These are phyloP conservation scores for Arxiozyma slooffiae DNA, from an alignment of 1,139 yeast species.

Conservation along the genomic window DNA sequence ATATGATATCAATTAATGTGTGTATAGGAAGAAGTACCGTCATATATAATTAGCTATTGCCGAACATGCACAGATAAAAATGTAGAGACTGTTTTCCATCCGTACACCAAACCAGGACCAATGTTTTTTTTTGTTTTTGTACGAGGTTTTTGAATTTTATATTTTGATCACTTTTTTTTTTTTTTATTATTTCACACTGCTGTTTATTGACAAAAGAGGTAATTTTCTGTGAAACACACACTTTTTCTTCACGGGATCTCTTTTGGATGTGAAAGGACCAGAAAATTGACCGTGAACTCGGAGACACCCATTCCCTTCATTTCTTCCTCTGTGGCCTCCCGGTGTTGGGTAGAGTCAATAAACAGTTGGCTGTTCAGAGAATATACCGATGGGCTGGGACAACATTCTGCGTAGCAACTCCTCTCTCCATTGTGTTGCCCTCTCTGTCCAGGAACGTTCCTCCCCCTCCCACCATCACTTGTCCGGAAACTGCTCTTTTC, in stretches of 20 bases:
- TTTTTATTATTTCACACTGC: not conserved
- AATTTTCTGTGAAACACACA: no score
- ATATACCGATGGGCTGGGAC: no score
- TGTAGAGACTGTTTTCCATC: not conserved
- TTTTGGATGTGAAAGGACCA: not conserved
- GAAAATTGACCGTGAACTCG: not conserved
- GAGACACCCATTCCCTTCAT: not conserved
- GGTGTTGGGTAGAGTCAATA: not conserved
- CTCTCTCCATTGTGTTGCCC: not conserved
- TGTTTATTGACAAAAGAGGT: not conserved
- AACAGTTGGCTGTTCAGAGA: not conserved
- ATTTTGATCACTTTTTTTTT: no score
- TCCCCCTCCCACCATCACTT: no score
- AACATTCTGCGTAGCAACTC: not conserved
- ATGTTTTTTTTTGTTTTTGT: no score
- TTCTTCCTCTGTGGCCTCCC: not conserved
- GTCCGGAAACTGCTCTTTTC: not conserved
- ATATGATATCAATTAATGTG: no score
- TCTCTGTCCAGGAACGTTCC: not conserved
- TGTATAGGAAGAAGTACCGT: no score
- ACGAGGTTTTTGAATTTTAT: no score
- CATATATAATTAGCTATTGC: no score
- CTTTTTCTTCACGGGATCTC: no score
- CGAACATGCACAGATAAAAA: no score
- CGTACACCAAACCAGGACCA: not conserved